Evolutionary conservation across 345 rosid genomes (phyloP).

Genomic region (Corymbia maculata): DNA sequence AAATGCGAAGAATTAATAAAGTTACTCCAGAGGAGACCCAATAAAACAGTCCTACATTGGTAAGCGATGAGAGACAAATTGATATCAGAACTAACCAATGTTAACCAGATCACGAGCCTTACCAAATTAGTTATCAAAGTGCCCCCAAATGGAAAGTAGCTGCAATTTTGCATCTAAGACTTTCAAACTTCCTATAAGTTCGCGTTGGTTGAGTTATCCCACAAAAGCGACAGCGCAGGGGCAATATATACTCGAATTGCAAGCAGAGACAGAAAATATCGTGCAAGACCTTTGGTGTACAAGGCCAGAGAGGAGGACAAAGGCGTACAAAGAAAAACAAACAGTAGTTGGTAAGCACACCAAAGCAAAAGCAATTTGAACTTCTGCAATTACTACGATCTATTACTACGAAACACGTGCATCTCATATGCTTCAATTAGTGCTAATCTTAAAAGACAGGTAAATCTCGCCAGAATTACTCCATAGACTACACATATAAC

Average conservation of each 20-base stretch:
- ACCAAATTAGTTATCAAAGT: neutral
- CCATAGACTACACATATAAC: neutral
- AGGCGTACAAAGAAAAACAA: neutral
- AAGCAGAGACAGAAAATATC: neutral
- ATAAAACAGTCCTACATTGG: neutral
- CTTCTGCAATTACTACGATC: neutral
- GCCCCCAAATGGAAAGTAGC: neutral
- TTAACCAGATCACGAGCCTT: neutral
- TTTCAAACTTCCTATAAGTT: neutral
- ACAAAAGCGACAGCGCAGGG: neutral
- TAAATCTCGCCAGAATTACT: neutral
- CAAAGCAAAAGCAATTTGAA: neutral
- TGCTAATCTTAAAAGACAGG: neutral
- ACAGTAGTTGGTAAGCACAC: neutral
- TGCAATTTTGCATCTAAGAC: neutral
- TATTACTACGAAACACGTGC: neutral
- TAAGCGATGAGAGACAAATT: neutral
- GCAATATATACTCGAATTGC: neutral
- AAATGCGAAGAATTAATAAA: neutral
- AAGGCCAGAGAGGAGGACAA: neutral
- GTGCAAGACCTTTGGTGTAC: neutral
- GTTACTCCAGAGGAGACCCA: neutral
- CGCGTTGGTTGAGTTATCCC: neutral
- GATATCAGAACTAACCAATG: neutral
- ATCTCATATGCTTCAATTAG: neutral